These are phyloP conservation scores for Mucor piriformis DNA, from an alignment of 371 early-diverging fungal genomes.

Conservation along the genomic window DNA sequence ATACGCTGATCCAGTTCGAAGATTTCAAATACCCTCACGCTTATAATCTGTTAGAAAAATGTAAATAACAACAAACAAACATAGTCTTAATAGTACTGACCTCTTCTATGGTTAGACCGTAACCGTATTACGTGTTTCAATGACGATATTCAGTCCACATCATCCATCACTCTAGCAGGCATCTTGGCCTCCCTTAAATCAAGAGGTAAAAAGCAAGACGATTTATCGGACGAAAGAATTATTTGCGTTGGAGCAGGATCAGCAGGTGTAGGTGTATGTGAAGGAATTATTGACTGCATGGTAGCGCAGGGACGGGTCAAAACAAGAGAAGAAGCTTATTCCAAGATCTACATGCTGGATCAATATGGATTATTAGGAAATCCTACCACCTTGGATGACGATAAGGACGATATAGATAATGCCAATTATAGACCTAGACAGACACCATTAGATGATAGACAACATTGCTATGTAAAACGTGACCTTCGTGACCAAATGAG, in stretches of 20 bases:
- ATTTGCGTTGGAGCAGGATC: conserved; percentile 70
- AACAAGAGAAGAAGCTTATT: conserved; percentile 59
- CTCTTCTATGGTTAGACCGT: conserved; percentile 43
- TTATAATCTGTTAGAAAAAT: conserved; percentile 61
- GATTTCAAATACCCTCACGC: conserved; percentile 62
- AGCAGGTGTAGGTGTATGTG: conserved; percentile 71
- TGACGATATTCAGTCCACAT: conserved; percentile 70
- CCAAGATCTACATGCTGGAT: conserved; percentile 60
- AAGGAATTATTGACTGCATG: conserved; percentile 66
- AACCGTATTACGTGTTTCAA: conserved; percentile 65
- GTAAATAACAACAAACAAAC: conserved; percentile 24
- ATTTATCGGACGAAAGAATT: conserved; percentile 46
- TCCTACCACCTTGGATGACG: conserved; percentile 35
- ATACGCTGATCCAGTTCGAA: conserved; percentile 52
- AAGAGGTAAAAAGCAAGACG: conserved; percentile 47
- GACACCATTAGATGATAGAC: conserved; percentile 52
- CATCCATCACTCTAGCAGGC: conserved; percentile 67
- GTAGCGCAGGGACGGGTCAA: conserved; percentile 58
- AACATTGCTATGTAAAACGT: conserved; percentile 54
- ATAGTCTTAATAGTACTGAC: too few species aligned
- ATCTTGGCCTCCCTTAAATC: conserved; percentile 63
- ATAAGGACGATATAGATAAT: neutral
- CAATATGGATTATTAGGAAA: conserved; percentile 56
- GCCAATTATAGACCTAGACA: conserved; percentile 19
- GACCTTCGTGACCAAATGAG: conserved; percentile 53